Percentiles rank a stretch among this genome's conserved stretches.
These are phyloP conservation scores for Penicillium sp. DNA, from an alignment of 2,329 filamentous ascomycete genomes.

Conservation along the genomic window DNA sequence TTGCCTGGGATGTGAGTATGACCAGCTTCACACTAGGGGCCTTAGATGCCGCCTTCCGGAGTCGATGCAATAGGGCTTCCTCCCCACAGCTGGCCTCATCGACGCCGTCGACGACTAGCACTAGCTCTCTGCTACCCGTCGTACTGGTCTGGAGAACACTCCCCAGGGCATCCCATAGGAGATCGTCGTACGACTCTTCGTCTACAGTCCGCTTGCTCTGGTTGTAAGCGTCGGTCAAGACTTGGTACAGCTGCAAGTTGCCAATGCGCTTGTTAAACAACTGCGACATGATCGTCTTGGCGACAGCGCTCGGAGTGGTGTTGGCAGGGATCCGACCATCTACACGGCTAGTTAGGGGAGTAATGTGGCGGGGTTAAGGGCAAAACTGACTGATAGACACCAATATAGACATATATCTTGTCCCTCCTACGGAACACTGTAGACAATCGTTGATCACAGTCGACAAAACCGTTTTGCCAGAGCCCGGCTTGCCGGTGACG, in stretches of 20 bases:
- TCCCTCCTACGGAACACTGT: slow-evolving; percentile 37
- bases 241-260: slow-evolving; percentile 38
- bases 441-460: slow-evolving; percentile 41
- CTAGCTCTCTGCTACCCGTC: slow-evolving; percentile 33
- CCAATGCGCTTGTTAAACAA: slow-evolving; percentile 41
- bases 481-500: slow-evolving; percentile 43
- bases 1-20: slow-evolving; percentile 28
- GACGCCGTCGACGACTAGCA: slow-evolving; percentile 40
- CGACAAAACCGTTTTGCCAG: slow-evolving; percentile 40
- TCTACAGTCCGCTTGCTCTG: slow-evolving; percentile 22
- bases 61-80: slow-evolving; percentile 25
- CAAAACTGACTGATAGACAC: slow-evolving; percentile 31
- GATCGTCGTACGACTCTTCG: slow-evolving; percentile 33
- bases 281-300: slow-evolving; percentile 35
- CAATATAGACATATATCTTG: slow-evolving; percentile 35
- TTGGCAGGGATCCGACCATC: slow-evolving; percentile 32
- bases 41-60: slow-evolving; percentile 24
- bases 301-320: slow-evolving; percentile 31
- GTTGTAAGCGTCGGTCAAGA: slow-evolving; percentile 33
- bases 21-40: slow-evolving; percentile 31
- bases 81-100: slow-evolving; percentile 37
- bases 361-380: not conserved
- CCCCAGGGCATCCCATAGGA: slow-evolving; percentile 36
- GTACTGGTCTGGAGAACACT: slow-evolving; percentile 28
- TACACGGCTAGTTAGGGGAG: not conserved